Percentiles rank a stretch among this genome's conserved stretches.
phyloP scores from a whole-genome alignment of 768 basidiomycete species.

The Agaricus sinodeliciosus region DNA sequence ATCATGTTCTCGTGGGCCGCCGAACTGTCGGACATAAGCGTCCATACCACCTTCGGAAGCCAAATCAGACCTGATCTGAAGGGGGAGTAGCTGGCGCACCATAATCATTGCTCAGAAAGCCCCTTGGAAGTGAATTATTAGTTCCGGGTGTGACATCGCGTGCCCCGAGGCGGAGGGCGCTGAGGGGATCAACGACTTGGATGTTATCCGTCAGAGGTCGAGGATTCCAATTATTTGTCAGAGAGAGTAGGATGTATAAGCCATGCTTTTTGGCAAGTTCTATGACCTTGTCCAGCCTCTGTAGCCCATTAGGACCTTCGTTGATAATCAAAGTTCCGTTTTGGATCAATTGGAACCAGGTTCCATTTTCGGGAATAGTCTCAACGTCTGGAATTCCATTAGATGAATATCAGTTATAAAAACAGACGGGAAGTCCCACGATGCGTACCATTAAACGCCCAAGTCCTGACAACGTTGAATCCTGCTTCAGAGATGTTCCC shows the following conservation, averaged over 20 bases:
- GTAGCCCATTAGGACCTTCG: conserved; percentile 53
- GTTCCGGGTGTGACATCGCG: conserved; percentile 25
- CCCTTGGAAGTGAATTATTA: conserved; percentile 39
- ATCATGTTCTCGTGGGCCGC: conserved; percentile 39
- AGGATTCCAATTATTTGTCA: conserved; percentile 61
- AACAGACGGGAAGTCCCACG: not conserved
- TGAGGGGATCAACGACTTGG: conserved; percentile 14
- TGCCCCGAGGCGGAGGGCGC: conserved; percentile 11
- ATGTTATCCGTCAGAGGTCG: conserved; percentile 25
- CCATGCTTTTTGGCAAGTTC: conserved; percentile 47
- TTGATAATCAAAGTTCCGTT: conserved; percentile 54
- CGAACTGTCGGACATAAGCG: conserved; percentile 49
- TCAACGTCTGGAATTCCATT: conserved; percentile 34
- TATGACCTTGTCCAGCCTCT: conserved; percentile 54
- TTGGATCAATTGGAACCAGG: conserved; percentile 56
- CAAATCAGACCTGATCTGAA: conserved; percentile 7
- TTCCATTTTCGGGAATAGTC: conserved; percentile 46
- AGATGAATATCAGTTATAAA: not conserved
- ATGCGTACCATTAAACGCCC: conserved; percentile 63
- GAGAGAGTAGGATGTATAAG: conserved; percentile 44
- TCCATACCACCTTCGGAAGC: conserved; percentile 53
- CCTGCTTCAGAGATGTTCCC: conserved; percentile 49
- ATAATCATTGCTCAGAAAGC: conserved; percentile 56
- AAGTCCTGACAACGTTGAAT: conserved; percentile 55
- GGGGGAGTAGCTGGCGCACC: conserved; percentile 27